phyloP scores from a whole-genome alignment of 805 yeast genomes.

The Saturnispora serradocipensis region DNA sequence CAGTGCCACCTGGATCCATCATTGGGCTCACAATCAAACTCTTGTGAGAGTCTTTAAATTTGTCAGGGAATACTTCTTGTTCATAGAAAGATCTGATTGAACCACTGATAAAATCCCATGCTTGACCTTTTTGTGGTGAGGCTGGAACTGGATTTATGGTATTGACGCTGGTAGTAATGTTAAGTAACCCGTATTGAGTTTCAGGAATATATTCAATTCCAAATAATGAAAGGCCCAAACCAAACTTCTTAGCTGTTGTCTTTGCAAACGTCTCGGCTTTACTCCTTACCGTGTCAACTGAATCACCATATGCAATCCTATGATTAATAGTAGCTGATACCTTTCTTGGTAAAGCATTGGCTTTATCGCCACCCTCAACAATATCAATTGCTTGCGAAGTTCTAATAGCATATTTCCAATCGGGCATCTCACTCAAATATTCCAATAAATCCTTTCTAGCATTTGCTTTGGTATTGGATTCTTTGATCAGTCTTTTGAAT shows the following conservation, averaged over 20 bases:
- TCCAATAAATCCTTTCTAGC: constrained; percentile 31
- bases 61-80: constrained; percentile 31
- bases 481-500: constrained; percentile 5
- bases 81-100: constrained; percentile 53
- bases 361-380: constrained; percentile 62
- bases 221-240: constrained; percentile 28
- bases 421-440: constrained; percentile 14
- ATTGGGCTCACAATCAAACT: constrained; percentile 40
- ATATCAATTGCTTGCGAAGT: constrained; percentile 66
- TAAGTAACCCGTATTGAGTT: constrained; percentile 19
- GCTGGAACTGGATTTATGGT: constrained; percentile 31
- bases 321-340: constrained; percentile 49
- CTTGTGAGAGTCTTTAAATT: constrained; percentile 9
- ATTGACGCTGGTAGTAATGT: constrained; percentile 34
- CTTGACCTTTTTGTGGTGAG: constrained; percentile 30
- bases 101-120: constrained; percentile 52
- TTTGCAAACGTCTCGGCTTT: constrained; percentile 27
- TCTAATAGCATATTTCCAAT: constrained; percentile 34
- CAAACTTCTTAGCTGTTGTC: constrained; percentile 27
- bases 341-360: constrained; percentile 68
- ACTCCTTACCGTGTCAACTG: constrained; percentile 26
- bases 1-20: constrained; percentile 61
- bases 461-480: constrained; percentile 18
- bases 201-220: constrained; percentile 24
- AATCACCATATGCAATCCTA: constrained; percentile 44